Evolutionary conservation across 495 filamentous ascomycete species (phyloP).

Genomic region (Talaromyces thailandensis): DNA sequence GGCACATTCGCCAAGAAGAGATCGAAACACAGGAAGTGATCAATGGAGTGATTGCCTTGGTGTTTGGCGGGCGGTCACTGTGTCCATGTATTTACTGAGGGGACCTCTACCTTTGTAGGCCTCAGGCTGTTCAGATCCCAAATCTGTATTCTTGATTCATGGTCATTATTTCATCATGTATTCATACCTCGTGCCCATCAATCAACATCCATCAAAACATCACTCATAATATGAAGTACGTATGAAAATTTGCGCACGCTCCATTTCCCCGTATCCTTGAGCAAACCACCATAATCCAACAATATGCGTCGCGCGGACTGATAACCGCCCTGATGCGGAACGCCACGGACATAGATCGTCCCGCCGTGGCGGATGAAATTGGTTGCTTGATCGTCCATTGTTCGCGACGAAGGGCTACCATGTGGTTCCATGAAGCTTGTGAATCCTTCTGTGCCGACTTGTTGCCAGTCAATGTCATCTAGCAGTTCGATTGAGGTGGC

Average conservation of each 20-base stretch:
- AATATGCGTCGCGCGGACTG: conserved; percentile 39
- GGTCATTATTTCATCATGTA: not conserved
- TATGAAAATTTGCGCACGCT: conserved; percentile 38
- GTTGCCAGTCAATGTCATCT: conserved; percentile 41
- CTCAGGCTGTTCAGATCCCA: no score
- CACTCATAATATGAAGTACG: conserved; percentile 45
- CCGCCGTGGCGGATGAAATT: conserved; percentile 45
- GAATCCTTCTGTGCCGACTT: conserved; percentile 33
- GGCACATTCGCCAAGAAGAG: not conserved
- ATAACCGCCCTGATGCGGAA: conserved; percentile 38
- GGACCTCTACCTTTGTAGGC: not conserved
- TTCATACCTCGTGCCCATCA: conserved; percentile 10
- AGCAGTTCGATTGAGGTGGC: conserved; percentile 36
- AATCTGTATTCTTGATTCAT: no score
- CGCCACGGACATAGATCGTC: conserved; percentile 37
- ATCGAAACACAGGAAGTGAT: not conserved
- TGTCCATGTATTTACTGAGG: not conserved
- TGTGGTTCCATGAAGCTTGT: conserved; percentile 31
- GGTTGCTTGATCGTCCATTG: conserved; percentile 28
- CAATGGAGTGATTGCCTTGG: not conserved
- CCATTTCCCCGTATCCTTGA: conserved; percentile 46
- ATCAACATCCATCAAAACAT: conserved; percentile 41
- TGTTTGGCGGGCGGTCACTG: not conserved
- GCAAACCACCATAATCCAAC: conserved; percentile 39
- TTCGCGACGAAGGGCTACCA: conserved; percentile 4